phyloP scores from a whole-genome alignment of 768 basidiomycete genomes.

The Boletus subparvulus region DNA sequence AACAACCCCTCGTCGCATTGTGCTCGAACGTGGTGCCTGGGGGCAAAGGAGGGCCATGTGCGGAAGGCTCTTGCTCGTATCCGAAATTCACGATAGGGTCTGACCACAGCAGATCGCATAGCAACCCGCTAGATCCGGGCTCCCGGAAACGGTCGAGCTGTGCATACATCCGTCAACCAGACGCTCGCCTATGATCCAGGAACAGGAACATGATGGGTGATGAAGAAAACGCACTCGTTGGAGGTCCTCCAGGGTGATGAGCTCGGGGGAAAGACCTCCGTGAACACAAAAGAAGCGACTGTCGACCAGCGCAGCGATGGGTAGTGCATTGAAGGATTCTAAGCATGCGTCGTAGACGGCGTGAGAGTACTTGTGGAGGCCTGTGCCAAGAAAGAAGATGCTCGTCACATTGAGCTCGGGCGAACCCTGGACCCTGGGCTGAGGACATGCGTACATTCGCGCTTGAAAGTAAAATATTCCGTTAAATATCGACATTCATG shows the following conservation, averaged over 20 bases:
- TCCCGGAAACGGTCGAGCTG: constrained; percentile 93
- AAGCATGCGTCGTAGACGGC: constrained; percentile 90
- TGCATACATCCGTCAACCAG: constrained; percentile 8
- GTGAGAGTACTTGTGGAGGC: constrained; percentile 31
- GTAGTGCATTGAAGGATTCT: constrained; percentile 85
- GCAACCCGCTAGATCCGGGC: constrained; percentile 85
- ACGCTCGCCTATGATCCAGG: neutral
- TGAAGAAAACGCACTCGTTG: constrained; percentile 45
- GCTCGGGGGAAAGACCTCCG: constrained; percentile 89
- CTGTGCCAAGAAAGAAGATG: constrained; percentile 16
- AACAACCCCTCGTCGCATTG: constrained; percentile 88
- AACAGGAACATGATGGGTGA: neutral
- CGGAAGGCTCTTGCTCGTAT: constrained; percentile 61
- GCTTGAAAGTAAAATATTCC: constrained; percentile 97
- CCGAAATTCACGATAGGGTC: constrained; percentile 92
- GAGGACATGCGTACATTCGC: constrained; percentile 71
- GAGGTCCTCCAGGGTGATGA: constrained; percentile 77
- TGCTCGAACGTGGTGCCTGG: constrained; percentile 66
- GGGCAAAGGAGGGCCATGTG: constrained; percentile 46
- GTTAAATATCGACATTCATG: constrained; percentile 97
- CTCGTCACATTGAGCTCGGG: constrained; percentile 5
- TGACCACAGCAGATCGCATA: constrained; percentile 96
- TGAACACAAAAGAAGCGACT: constrained; percentile 97
- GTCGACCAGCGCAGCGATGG: constrained; percentile 90
- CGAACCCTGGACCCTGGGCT: constrained; percentile 1